Percentiles rank a stretch among this genome's conserved stretches.
Evolutionary conservation across 2,329 filamentous ascomycete genomes (phyloP).

Genomic region (Cryoendolithus antarcticus): DNA sequence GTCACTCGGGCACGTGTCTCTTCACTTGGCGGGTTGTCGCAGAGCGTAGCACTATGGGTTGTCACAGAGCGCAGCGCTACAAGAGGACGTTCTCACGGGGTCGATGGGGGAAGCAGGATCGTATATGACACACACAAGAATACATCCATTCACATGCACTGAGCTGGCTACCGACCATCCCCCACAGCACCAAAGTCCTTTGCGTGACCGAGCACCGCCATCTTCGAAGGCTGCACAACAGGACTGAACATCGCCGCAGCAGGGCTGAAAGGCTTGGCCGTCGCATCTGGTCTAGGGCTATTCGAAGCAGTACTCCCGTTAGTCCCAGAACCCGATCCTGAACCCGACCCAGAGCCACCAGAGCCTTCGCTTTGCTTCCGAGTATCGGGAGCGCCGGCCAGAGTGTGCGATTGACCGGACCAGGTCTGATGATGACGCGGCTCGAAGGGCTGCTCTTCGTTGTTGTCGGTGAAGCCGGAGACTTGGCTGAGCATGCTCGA

Average conservation of each 20-base stretch:
- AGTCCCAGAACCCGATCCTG: constrained; percentile 12
- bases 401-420: constrained; percentile 10
- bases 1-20: no score
- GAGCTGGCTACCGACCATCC: no score
- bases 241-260: constrained; percentile 9
- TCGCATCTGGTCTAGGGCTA: constrained; percentile 21
- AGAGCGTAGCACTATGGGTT: no score
- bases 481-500: constrained; percentile 41
- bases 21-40: no score
- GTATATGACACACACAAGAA: no score
- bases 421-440: constrained; percentile 13
- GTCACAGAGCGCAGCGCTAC: no score
- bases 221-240: constrained; percentile 17
- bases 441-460: constrained; percentile 16
- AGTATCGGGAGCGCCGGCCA: constrained; percentile 9
- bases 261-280: constrained; percentile 18
- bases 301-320: constrained; percentile 18
- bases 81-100: no score
- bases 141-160: no score
- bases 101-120: no score
- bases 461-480: constrained; percentile 37
- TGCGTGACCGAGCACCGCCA: constrained; percentile 1
- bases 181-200: constrained; percentile 1
- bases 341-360: constrained; percentile 8
- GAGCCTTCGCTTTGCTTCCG: constrained; percentile 16